Percentiles rank a stretch among this genome's conserved stretches.
phyloP scores from a whole-genome alignment of 306 rosid species.

The Cucumis hystrix region DNA sequence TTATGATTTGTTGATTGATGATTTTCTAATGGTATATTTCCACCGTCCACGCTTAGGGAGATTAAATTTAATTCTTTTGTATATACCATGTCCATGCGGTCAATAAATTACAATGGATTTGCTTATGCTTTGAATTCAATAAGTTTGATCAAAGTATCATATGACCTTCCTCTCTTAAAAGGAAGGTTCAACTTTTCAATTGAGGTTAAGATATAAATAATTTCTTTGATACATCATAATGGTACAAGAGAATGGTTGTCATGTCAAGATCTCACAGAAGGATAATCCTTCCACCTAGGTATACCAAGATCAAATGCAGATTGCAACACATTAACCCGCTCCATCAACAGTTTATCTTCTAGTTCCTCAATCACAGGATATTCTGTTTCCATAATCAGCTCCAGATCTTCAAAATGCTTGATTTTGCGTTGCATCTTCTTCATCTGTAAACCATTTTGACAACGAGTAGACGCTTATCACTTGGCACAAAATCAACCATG shows the following conservation, averaged over 20 bases:
- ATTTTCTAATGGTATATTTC: background rate
- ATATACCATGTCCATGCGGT: too few relatives aligned
- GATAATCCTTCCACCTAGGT: slow-evolving; percentile 70
- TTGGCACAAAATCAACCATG: background rate
- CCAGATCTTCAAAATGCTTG: slow-evolving; percentile 68
- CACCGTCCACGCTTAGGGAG: background rate
- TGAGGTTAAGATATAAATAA: background rate
- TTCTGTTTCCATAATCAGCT: slow-evolving; percentile 63
- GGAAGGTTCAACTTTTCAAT: too few relatives aligned
- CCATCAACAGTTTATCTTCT: slow-evolving; percentile 41
- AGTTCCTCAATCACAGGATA: slow-evolving; percentile 42
- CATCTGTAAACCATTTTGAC: slow-evolving; percentile 21
- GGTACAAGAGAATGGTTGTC: background rate
- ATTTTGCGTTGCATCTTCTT: slow-evolving; percentile 54
- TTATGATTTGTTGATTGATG: background rate
- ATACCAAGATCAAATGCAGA: slow-evolving; percentile 42
- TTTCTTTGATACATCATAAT: background rate
- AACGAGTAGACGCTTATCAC: background rate
- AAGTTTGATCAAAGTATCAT: too few relatives aligned
- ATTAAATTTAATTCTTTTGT: background rate
- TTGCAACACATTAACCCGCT: slow-evolving; percentile 47
- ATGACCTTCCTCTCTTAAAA: too few relatives aligned
- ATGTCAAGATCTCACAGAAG: slow-evolving; percentile 41
- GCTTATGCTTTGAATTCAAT: background rate
- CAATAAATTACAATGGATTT: background rate